Evolutionary conservation across 2,329 filamentous ascomycete species (phyloP).

Genomic region (Mycosphaerella sp.): DNA sequence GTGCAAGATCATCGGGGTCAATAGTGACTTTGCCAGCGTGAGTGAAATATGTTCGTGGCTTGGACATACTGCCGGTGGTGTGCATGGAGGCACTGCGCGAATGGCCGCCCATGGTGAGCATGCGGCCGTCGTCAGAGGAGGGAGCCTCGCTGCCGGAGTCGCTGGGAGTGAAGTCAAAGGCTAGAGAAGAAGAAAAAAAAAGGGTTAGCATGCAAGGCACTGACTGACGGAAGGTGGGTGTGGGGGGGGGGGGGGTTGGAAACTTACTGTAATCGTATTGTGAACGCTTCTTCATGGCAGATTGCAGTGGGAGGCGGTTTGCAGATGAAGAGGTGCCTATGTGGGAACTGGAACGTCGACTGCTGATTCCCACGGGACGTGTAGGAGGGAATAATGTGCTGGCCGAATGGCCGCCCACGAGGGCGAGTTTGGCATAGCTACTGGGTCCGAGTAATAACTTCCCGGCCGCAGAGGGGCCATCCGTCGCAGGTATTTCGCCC

Average conservation of each 20-base stretch:
- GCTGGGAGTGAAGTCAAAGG: constrained; percentile 22
- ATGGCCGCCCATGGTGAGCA: constrained; percentile 10
- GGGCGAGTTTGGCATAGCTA: constrained; percentile 6
- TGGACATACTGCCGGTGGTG: constrained; percentile 13
- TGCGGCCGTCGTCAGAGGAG: constrained; percentile 18
- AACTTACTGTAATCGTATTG: constrained; percentile 26
- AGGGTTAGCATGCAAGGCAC: not conserved
- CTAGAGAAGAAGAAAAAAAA: not conserved
- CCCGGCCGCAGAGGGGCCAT: constrained; percentile 1
- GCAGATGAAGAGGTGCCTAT: not conserved
- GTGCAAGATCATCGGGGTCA: constrained; percentile 7
- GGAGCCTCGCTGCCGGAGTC: constrained; percentile 16
- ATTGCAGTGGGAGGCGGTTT: constrained; percentile 10
- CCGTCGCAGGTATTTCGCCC: constrained; percentile 23
- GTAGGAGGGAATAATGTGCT: constrained; percentile 5
- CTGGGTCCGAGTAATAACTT: not conserved
- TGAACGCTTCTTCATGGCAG: constrained; percentile 20
- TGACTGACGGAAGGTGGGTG: not conserved
- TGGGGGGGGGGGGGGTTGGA: no score
- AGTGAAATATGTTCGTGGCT: constrained; percentile 27
- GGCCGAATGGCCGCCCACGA: constrained; percentile 10
- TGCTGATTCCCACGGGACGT: constrained; percentile 5
- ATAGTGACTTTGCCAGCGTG: constrained; percentile 26
- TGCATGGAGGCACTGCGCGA: constrained; percentile 12
- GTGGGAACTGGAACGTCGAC: constrained; percentile 14